Evolutionary conservation across 2,329 filamentous ascomycete species (phyloP).

Genomic region (Aspergillus awamori): DNA sequence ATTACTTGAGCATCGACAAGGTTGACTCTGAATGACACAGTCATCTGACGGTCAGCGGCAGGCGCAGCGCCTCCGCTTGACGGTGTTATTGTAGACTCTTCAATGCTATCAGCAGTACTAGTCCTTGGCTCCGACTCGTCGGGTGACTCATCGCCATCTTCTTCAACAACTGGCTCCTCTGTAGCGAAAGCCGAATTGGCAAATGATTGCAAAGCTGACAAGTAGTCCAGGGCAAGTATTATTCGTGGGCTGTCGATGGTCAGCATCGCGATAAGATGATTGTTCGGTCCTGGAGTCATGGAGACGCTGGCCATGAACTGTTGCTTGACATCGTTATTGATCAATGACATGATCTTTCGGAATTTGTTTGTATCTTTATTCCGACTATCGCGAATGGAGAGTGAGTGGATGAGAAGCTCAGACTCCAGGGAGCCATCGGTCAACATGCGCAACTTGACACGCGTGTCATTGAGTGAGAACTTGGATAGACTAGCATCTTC

Average conservation of each 20-base stretch:
- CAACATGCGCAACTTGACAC: constrained; percentile 88
- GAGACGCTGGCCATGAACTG: constrained; percentile 98
- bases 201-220: constrained; percentile 87
- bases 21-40: constrained; percentile 85
- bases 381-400: constrained; percentile 93
- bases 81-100: constrained; percentile 26
- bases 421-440: constrained; percentile 90
- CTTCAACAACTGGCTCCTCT: constrained; percentile 48
- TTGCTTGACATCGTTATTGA: constrained; percentile 87
- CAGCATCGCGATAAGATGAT: constrained; percentile 83
- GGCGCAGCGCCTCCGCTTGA: constrained; percentile 37
- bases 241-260: constrained; percentile 93
- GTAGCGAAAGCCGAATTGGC: constrained; percentile 68
- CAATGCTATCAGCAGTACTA: constrained; percentile 31
- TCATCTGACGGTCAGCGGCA: constrained; percentile 59
- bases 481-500: constrained; percentile 83
- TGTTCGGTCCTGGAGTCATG: constrained; percentile 81
- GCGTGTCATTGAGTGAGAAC: constrained; percentile 92
- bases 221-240: constrained; percentile 93
- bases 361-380: constrained; percentile 90
- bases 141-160: constrained; percentile 38
- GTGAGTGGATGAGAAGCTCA: constrained; percentile 89
- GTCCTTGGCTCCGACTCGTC: constrained; percentile 43
- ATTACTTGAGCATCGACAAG: constrained; percentile 96
- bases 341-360: constrained; percentile 95